Conservation (phyloP, 306 rosid species). For the peach (Prunus persica) region DNA sequence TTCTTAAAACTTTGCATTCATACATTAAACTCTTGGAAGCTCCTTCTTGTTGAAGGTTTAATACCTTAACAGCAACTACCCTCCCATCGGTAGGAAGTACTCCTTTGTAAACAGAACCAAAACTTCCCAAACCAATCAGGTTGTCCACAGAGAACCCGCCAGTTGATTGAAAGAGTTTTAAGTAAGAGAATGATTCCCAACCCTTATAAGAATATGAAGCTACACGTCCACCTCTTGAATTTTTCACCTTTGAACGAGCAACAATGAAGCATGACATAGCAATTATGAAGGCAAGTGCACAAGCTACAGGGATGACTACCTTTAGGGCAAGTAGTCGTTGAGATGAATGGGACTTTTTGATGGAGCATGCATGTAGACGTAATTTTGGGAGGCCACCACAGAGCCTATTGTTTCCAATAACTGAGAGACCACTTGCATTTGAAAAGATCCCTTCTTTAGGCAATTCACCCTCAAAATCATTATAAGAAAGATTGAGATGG, state of each 20-base stretch:
- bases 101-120: not conserved
- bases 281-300: constrained; percentile 6
- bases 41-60: not conserved
- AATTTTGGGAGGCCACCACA: constrained; percentile 28
- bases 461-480: not conserved
- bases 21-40: not conserved
- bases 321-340: constrained; percentile 10
- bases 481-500: constrained; percentile 21
- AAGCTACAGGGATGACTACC: not conserved
- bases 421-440: constrained; percentile 16
- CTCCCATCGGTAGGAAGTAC: no score
- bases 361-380: constrained; percentile 13
- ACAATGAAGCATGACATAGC: not conserved
- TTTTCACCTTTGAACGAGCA: not conserved
- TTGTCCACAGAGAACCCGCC: not conserved
- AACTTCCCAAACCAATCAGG: not conserved
- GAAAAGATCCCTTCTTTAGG: constrained; percentile 4
- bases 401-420: constrained; percentile 25
- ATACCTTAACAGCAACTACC: no score
- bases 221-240: not conserved
- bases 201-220: not conserved
- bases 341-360: not conserved
- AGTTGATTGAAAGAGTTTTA: not conserved
- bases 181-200: not conserved
- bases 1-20: not conserved